Evolutionary conservation across 73 alveolate species (phyloP).

Genomic region (Tetrahymena malaccensis): DNA sequence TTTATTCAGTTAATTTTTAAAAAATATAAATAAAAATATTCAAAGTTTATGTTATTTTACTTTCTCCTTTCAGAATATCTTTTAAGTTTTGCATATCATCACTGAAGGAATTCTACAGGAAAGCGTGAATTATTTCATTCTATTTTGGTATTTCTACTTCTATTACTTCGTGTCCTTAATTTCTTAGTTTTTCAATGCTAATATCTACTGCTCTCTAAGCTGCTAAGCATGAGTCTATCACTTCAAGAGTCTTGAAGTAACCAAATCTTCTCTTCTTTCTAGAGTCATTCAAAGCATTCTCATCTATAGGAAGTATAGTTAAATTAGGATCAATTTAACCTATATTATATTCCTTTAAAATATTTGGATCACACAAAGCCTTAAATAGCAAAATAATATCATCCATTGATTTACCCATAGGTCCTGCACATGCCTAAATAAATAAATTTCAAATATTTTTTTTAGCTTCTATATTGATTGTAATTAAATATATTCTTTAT

Average conservation of each 20-base stretch:
- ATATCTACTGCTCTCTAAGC: conserved; percentile 23
- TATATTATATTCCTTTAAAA: not conserved
- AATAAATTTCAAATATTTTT: not conserved
- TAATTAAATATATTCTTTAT: too few species aligned
- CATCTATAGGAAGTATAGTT: not conserved
- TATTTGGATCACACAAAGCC: not conserved
- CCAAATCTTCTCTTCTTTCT: not conserved
- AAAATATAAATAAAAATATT: too few species aligned
- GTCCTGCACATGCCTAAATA: not conserved
- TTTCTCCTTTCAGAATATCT: not conserved
- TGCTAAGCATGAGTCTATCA: conserved; percentile 1
- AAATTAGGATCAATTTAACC: not conserved
- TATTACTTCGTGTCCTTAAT: conserved; percentile 17
- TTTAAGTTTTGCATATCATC: not conserved
- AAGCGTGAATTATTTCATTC: not conserved
- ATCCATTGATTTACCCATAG: not conserved
- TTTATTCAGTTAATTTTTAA: too few species aligned
- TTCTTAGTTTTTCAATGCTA: not conserved
- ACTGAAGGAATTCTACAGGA: not conserved
- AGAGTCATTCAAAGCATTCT: not conserved
- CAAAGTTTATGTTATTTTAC: not conserved
- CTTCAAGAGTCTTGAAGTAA: not conserved
- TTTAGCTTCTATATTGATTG: not conserved
- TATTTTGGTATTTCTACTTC: conserved; percentile 6
- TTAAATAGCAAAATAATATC: not conserved